phyloP scores from a whole-genome alignment of 2,329 filamentous ascomycete genomes.

The Aspergillus proliferans region DNA sequence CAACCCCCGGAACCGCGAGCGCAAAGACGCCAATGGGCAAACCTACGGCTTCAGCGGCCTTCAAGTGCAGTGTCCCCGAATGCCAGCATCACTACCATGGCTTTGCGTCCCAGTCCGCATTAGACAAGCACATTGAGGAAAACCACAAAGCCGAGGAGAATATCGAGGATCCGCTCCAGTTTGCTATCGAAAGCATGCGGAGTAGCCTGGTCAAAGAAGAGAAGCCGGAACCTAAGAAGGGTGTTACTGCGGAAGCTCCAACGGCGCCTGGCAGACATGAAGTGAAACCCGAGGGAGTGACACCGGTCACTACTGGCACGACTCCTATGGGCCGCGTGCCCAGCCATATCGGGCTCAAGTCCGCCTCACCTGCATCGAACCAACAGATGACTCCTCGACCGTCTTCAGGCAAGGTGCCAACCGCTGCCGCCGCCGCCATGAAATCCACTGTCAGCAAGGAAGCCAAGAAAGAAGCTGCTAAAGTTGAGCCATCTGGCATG shows the following conservation, averaged over 20 bases:
- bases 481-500: conserved; percentile 11
- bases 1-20: conserved; percentile 17
- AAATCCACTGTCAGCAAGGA: conserved; percentile 22
- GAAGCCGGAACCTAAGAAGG: conserved; percentile 17
- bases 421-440: conserved; percentile 5
- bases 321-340: conserved; percentile 29
- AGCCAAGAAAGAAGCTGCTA: conserved; percentile 20
- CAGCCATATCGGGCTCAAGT: conserved; percentile 29
- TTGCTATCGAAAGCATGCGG: conserved; percentile 48
- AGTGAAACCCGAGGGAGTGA: conserved; percentile 19
- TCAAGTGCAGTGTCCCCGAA: conserved; percentile 47
- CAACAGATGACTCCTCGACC: conserved; percentile 29
- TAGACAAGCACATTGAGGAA: conserved; percentile 51
- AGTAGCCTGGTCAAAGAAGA: conserved; percentile 46
- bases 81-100: conserved; percentile 51
- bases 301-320: conserved; percentile 22
- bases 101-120: conserved; percentile 48
- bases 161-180: conserved; percentile 52
- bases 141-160: conserved; percentile 45
- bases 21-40: conserved; percentile 25
- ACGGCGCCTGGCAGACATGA: conserved; percentile 22
- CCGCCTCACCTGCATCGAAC: conserved; percentile 27
- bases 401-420: conserved; percentile 18
- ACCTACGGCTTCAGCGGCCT: conserved; percentile 36
- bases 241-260: conserved; percentile 7